Evolutionary conservation across 129 eudicot species (phyloP), one percentile per base, ranked within the genome.

Genomic region (Calendula officinalis): DNA sequence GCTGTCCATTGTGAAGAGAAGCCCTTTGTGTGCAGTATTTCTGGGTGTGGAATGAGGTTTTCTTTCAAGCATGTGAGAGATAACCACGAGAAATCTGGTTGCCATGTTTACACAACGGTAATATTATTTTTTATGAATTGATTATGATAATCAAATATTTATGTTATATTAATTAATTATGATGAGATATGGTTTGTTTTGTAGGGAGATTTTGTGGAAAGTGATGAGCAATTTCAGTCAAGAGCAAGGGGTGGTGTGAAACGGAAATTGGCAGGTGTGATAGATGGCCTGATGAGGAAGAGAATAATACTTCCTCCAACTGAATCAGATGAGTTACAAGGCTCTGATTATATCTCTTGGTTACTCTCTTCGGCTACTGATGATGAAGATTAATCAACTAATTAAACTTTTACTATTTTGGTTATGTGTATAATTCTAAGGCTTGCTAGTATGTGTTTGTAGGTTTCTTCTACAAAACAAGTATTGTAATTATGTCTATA

Each of bases 151-250:
- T 5, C 4, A 5, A 0, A 11, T 3, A 1, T 59, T 36, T 2
- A 41, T 7, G 35, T 14, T 2, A 57, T 7, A 0, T 22, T 22
- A 22, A 22, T 36, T 6, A 13, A 49, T 38, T 33, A 33, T 3
- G 3, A 38, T 13, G 12, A 44, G 66, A 43, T 32, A 37, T 34
- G 3, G 50, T 58, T 58, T 59, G n/a, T 7, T 3, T 57, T 62
- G 62, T 78, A 94, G 99, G 99, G 99, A 12, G 90, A 94, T 86
- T 83, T 94, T 68, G 73, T 71, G 34, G 99, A 83, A 49, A 45
- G 83, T 2, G 99, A 94, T 69, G 90, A 74, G 40, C 87, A 83
- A 59, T 86, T 88, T 64, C 76, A 56, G 1, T 75, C 76, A 5
- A 81, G 83, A 67, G 77, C 85, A 43, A 81, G 95, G 59, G 97